These are phyloP conservation scores for Xylariaceae sp. DNA, from an alignment of 2,329 filamentous ascomycete genomes.

Conservation along the genomic window DNA sequence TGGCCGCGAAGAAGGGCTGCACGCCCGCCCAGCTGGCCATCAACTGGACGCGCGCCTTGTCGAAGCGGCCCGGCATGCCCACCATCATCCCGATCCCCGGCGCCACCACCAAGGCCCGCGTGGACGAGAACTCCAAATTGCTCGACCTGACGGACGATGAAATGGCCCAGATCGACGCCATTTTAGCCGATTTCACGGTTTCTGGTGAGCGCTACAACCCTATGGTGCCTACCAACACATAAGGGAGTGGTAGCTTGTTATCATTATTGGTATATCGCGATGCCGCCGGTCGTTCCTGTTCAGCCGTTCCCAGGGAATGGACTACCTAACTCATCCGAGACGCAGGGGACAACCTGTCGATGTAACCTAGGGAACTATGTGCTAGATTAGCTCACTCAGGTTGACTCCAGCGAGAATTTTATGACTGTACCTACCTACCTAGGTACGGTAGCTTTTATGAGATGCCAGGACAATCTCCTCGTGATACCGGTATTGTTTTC, in stretches of 20 bases:
- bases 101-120: conserved; percentile 50
- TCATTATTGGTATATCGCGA: neutral
- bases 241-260: neutral
- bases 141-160: conserved; percentile 49
- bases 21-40: conserved; percentile 64
- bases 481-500: too few relatives aligned
- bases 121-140: conserved; percentile 55
- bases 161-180: conserved; percentile 46
- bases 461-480: neutral
- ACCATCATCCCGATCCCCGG: conserved; percentile 63
- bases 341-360: too few relatives aligned
- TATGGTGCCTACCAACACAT: conserved; percentile 9
- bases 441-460: neutral
- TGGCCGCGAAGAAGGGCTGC: conserved; percentile 57
- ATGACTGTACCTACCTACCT: too few relatives aligned
- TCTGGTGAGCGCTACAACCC: conserved; percentile 35
- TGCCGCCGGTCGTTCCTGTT: too few relatives aligned
- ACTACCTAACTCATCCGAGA: neutral
- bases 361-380: neutral
- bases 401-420: too few relatives aligned
- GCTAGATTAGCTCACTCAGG: neutral
- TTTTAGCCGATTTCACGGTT: conserved; percentile 45
- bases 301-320: neutral
- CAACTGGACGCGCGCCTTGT: conserved; percentile 55
- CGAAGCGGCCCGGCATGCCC: conserved; percentile 49